Base-by-base conservation (phyloP, 2,329 filamentous ascomycete genomes). In the Venturia aucupariae region DNA sequence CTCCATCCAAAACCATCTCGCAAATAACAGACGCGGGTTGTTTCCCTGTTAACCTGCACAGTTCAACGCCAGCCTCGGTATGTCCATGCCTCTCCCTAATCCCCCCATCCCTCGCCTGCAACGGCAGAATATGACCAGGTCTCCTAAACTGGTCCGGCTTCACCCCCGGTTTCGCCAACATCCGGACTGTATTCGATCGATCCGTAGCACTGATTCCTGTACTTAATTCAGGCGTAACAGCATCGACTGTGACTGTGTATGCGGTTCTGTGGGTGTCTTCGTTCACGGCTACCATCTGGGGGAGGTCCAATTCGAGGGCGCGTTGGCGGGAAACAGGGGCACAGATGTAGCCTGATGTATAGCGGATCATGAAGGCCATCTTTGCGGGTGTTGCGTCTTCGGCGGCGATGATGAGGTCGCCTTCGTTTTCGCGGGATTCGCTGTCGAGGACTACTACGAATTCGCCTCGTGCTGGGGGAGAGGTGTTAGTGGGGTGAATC, bases 381-480 rank as follows among this genome's bases (percentile, higher is more conserved):
- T 97, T 93, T 68, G 90, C 84, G 30, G 92, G 83, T 10, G 93
- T 96, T 68, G 97, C 80, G 71, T 89, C 84, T 69, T 91, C 81
- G 67, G 92, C 93, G 69, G 94, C 90, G 73, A 97, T 95, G 77
- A 97, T 97, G 60, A 99, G 85, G 79, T 99, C 94, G 76, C 92
- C 94, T 83, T 99, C 94, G 76, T 99, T 99, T 77, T 99, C 94
- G 76, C 94, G 92, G 67, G 87, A 85, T 68, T 91, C 86, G 70
- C 90, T 90, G 80, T 99, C 94, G 72, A 99, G 90, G 44, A 97
- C 93, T 67, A 99, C 86, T 74, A 99, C 88, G 82, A 97, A 97
- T 74, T 97, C 87, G 76, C 91, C 92, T 69, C 75, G 72, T 57
- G 72, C 76, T 78, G 66, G 38, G 64, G 67, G 61, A n/a, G n/a